Evolutionary conservation across 352 stramenopile genomes (phyloP).

Genomic region (Phytophthora uliginosa): DNA sequence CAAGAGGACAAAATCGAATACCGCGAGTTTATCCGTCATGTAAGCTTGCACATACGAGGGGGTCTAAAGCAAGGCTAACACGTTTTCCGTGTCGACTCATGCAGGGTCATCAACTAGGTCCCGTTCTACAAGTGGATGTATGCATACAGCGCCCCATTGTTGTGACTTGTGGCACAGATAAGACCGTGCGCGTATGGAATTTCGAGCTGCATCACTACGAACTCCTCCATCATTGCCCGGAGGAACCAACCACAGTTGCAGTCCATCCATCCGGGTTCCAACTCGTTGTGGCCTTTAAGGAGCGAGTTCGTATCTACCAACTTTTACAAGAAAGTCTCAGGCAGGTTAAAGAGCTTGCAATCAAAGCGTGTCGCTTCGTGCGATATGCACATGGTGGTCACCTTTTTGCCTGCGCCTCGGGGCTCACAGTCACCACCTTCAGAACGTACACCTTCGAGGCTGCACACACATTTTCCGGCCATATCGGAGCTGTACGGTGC

Average conservation of each 20-base stretch:
- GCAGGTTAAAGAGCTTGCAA: slow-evolving; percentile 68
- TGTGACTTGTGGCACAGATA: slow-evolving; percentile 85
- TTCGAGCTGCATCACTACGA: slow-evolving; percentile 77
- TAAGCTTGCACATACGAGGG: slow-evolving; percentile 30
- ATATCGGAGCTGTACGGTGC: slow-evolving; percentile 80
- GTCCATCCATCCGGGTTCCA: slow-evolving; percentile 82
- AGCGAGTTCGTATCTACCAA: slow-evolving; percentile 80
- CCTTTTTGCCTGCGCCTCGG: slow-evolving; percentile 77
- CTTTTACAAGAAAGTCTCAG: slow-evolving; percentile 75
- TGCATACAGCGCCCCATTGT: slow-evolving; percentile 89
- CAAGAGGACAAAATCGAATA: slow-evolving; percentile 82
- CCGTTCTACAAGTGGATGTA: slow-evolving; percentile 79
- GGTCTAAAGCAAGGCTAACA: not conserved
- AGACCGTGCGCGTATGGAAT: slow-evolving; percentile 92
- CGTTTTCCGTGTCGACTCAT: not conserved
- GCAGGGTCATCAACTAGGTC: slow-evolving; percentile 70
- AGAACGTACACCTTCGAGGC: slow-evolving; percentile 77
- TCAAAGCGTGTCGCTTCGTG: slow-evolving; percentile 74
- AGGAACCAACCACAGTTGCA: slow-evolving; percentile 71
- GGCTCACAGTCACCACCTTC: slow-evolving; percentile 71
- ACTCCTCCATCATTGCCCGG: slow-evolving; percentile 64
- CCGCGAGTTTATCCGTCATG: slow-evolving; percentile 63
- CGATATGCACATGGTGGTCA: slow-evolving; percentile 79
- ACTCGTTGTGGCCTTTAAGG: slow-evolving; percentile 81
- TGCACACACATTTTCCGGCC: slow-evolving; percentile 79